These are phyloP conservation scores for Monilinia polystroma DNA, from an alignment of 2,329 filamentous ascomycete genomes.

Conservation along the genomic window DNA sequence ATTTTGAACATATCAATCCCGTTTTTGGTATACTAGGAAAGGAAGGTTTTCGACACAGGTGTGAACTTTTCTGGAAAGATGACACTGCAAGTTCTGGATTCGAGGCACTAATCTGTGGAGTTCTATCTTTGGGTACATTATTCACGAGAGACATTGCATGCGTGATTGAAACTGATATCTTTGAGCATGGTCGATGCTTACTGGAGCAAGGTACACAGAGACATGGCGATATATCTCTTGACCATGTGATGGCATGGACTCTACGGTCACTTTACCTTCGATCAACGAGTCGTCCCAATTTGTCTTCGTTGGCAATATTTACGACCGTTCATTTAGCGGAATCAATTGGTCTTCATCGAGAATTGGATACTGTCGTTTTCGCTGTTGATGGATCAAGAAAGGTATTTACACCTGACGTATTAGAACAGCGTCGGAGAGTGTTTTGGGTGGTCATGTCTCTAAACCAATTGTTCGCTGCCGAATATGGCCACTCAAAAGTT, in stretches of 20 bases:
- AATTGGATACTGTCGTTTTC: constrained; percentile 28
- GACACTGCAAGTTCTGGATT: constrained; percentile 37
- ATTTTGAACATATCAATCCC: constrained; percentile 38
- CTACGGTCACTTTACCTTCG: constrained; percentile 37
- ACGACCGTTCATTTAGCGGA: constrained; percentile 37
- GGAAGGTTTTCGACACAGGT: constrained; percentile 31
- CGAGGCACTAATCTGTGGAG: constrained; percentile 40
- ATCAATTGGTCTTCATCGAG: constrained; percentile 36
- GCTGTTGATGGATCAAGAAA: constrained; percentile 21
- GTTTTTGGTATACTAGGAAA: constrained; percentile 41
- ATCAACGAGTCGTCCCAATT: constrained; percentile 33
- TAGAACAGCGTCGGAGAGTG: constrained; percentile 28
- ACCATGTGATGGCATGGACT: constrained; percentile 35
- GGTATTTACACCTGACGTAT: constrained; percentile 21
- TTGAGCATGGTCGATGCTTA: constrained; percentile 31
- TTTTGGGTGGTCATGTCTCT: constrained; percentile 32
- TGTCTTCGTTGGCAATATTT: constrained; percentile 36
- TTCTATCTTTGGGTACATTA: constrained; percentile 40
- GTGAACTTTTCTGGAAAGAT: constrained; percentile 40
- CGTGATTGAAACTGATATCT: constrained; percentile 35
- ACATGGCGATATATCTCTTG: constrained; percentile 21
- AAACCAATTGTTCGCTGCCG: constrained; percentile 29
- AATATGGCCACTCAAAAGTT: constrained; percentile 33
- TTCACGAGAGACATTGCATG: constrained; percentile 35
- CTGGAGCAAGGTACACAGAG: constrained; percentile 31